Evolutionary conservation across 345 rosid genomes (phyloP), one percentile per base, ranked within the genome.

Genomic region (Iberis pinnata): DNA sequence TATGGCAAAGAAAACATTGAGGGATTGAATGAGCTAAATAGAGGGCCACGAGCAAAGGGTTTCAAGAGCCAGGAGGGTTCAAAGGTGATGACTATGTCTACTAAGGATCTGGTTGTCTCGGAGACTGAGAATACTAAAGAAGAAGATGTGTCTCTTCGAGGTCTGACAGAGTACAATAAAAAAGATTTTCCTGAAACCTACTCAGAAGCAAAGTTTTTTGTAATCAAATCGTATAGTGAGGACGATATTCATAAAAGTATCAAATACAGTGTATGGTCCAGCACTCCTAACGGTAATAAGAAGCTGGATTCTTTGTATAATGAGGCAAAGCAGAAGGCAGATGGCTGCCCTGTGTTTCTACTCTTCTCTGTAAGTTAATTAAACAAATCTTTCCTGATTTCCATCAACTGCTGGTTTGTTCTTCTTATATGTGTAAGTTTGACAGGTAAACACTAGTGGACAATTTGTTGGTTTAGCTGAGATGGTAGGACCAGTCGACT

Each of bases 381-480:
- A 12, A 6, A 29, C 9, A 12, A 10, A n/a, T 8, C 17, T 27
- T 29, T 27, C 16, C 19, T 12, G 3, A 43, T 17, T 14, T 36
- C n/a, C 16, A 12, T 41, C 5, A 10, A 12, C 22, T 36, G 6
- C 38, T 29, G 5, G 15, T n/a, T 39, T 2, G 18, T 24, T 12
- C 17, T 37, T 22, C 61, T 36, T 18, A 32, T 62, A 1, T 37
- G 29, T 60, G 12, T 18, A 35, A 43, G 14, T 48, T 68, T 45
- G 63, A 19, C 77, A 86, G 92, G 95, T 86, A 29, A 87, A 87
- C 61, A 73, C 89, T 2, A 87, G 93, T 53, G 89, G 89, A 2
- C 89, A 87, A 15, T 87, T 87, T 65, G 85, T 83, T 61, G 96
- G 96, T 39, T 44, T 87, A 42, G 96, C 93, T 0, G 89, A 87